Conservation (phyloP, 208 protist genomes). For the Phytomonas sp. region DNA sequence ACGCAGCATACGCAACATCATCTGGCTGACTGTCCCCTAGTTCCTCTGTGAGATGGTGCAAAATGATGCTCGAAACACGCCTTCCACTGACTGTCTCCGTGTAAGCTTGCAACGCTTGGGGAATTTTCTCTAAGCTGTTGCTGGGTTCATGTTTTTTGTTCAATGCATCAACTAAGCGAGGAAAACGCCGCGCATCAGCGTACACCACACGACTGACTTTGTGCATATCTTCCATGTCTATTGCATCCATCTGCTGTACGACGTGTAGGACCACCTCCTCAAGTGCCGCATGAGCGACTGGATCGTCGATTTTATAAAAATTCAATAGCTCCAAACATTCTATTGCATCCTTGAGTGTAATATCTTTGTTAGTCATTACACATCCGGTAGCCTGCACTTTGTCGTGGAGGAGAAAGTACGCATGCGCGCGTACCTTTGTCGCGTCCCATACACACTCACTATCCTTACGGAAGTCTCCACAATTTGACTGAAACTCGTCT, state of each 20-base stretch:
- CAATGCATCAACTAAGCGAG: not conserved
- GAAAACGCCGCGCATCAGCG: conserved; percentile 13
- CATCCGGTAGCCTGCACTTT: not conserved
- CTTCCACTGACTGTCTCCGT: not conserved
- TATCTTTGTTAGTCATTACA: not conserved
- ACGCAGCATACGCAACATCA: not conserved
- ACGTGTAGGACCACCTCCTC: conserved; percentile 9
- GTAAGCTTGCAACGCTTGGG: not conserved
- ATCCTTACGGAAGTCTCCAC: not conserved
- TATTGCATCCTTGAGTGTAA: not conserved
- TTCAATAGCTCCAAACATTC: conserved; percentile 15
- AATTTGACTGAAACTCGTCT: not conserved
- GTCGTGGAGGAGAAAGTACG: not conserved
- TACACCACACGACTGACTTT: conserved; percentile 10
- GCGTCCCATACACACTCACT: not conserved
- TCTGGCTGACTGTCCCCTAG: not conserved
- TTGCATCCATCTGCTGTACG: not conserved
- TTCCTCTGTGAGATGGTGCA: not conserved
- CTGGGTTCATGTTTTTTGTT: not conserved
- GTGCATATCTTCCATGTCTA: conserved; percentile 1
- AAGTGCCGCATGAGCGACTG: conserved; percentile 14
- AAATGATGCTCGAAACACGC: not conserved
- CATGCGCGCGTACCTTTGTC: not conserved
- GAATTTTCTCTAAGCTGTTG: not conserved
- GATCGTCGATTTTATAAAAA: conserved; percentile 14